Conservation (phyloP, 495 filamentous ascomycete genomes). For the Bryoglossum gracile region DNA sequence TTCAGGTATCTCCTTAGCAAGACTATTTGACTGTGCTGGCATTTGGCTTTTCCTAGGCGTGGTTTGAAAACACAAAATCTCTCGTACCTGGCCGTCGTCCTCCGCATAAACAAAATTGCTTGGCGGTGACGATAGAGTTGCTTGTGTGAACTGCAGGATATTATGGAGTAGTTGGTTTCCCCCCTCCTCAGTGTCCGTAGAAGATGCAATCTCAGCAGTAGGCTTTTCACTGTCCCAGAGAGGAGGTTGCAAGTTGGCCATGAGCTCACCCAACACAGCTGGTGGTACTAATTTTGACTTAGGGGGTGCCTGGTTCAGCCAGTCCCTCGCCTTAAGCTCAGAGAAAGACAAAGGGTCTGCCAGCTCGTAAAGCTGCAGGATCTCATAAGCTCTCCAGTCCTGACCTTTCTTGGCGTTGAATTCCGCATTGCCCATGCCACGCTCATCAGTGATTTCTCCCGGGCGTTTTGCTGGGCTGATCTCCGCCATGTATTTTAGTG, state of each 20-base stretch:
- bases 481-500: slow-evolving; percentile 43
- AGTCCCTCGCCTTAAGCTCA: slow-evolving; percentile 36
- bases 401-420: slow-evolving; percentile 34
- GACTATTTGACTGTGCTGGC: background rate
- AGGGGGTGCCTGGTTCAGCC: slow-evolving; percentile 32
- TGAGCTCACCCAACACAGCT: slow-evolving; percentile 37
- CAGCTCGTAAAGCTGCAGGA: slow-evolving; percentile 44
- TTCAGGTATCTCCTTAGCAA: background rate
- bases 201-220: slow-evolving; percentile 22
- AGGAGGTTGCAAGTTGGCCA: slow-evolving; percentile 28
- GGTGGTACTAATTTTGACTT: slow-evolving; percentile 37
- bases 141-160: slow-evolving; percentile 35
- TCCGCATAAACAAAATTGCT: too few relatives aligned
- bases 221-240: slow-evolving; percentile 7
- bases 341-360: slow-evolving; percentile 40
- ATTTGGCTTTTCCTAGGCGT: background rate
- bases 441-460: slow-evolving; percentile 32
- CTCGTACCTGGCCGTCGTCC: too few relatives aligned
- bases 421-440: slow-evolving; percentile 37
- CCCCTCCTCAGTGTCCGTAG: slow-evolving; percentile 37
- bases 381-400: slow-evolving; percentile 36
- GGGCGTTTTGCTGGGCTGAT: slow-evolving; percentile 33
- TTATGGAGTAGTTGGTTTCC: slow-evolving; percentile 39
- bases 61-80: too few relatives aligned
- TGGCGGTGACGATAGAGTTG: too few relatives aligned